These are phyloP conservation scores for Phialophora expanda DNA, from an alignment of 2,329 filamentous ascomycete species.

Conservation along the genomic window DNA sequence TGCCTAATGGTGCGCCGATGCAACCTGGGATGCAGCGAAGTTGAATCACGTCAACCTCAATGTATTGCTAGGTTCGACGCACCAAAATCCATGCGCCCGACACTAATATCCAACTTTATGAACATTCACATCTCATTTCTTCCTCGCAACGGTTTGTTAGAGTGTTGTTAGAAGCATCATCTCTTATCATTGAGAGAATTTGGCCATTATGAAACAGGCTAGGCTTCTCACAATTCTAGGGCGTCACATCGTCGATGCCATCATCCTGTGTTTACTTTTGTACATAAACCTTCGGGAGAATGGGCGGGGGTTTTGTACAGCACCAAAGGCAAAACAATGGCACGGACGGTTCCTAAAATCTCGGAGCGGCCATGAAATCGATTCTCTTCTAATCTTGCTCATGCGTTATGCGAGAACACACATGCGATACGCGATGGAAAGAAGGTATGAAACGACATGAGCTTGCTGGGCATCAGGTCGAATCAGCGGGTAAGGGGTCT, in stretches of 20 bases:
- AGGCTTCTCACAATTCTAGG: conserved; percentile 15
- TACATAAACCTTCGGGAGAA: conserved; percentile 32
- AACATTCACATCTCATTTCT: conserved; percentile 23
- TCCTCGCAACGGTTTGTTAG: background rate
- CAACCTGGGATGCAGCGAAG: conserved; percentile 40
- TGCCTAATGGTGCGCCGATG: conserved; percentile 44
- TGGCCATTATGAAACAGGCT: conserved; percentile 31
- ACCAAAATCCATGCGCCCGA: background rate
- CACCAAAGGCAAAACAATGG: conserved; percentile 30
- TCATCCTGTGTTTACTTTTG: conserved; percentile 24
- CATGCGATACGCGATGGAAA: conserved; percentile 22
- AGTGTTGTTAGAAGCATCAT: conserved; percentile 10
- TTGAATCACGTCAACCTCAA: conserved; percentile 12
- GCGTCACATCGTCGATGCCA: conserved; percentile 11
- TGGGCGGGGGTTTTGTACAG: conserved; percentile 32
- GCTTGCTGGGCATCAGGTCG: conserved; percentile 2
- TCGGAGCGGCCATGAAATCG: conserved; percentile 19
- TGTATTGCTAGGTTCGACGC: conserved; percentile 4
- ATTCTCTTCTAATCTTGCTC: conserved; percentile 17
- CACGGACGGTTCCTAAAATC: conserved; percentile 17
- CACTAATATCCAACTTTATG: conserved; percentile 25
- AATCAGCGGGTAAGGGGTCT: background rate
- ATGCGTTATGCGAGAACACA: conserved; percentile 33
- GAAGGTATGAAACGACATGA: conserved; percentile 9
- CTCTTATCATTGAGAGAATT: conserved; percentile 6